Base-by-base conservation (phyloP, 192 early-diverging fungal genomes). In the Coemansia interrupta region DNA sequence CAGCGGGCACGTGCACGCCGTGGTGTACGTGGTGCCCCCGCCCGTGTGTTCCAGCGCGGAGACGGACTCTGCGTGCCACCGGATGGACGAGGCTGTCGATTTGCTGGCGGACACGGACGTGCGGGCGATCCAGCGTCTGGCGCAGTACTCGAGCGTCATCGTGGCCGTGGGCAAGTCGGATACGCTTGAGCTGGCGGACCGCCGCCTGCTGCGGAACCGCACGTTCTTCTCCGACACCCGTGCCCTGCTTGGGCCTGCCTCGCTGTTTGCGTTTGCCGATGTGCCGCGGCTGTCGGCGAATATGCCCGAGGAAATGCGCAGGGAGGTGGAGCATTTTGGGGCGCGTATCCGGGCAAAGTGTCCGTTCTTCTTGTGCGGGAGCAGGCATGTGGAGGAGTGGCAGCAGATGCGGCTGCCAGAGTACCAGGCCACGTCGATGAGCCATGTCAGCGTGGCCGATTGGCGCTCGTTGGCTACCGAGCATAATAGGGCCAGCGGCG, bases 81-180 rank as follows among this genome's bases (percentile, higher is more conserved):
- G 69, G 3, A 30, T 63, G 30, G 60, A 72, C 19, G 26, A 45
- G 3, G 63, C 67, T 7, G 60, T 49, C 11, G 64, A 80, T 11
- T 44, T 73, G 13, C 40, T 80, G 13, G 51, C 67, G 0, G 51
- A 32, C 1, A 54, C 42, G 2, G 77, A 80, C 49, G 45, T 70
- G 20, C 26, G 18, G 20, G 77, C 72, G 11, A 59, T 80, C 29
- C 66, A 51, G 28, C 40, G 26, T 13, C 63, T 80, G 22, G 63
- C 51, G 36, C 51, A 52, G 22, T 66, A 60, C 18, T 49, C 71
- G 28, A 80, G 66, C 17, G 67, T 80, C 13, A 54, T 80, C 2
- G 49, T 70, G 11, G 71, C 55, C 6, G 54, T 80, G 15, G 77
- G 77, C 56, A 80, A 80, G 45, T 60, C 60, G 59, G 77, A 80